Evolutionary conservation across 495 filamentous ascomycete genomes (phyloP), one percentile per base, ranked within the genome.

Genomic region (Neurospora tetrasperma): DNA sequence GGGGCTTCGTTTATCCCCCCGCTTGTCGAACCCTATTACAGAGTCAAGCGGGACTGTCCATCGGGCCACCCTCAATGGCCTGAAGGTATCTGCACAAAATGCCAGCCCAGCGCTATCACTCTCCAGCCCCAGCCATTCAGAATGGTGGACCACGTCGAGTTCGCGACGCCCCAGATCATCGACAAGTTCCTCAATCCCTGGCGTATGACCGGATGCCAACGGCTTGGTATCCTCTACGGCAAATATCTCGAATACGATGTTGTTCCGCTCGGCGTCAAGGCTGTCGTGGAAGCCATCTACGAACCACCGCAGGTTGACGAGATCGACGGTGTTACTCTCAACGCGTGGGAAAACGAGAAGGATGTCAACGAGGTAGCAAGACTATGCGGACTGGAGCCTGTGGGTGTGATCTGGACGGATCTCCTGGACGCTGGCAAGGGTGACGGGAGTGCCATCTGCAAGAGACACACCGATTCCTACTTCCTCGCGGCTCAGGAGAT

Each of bases 61-160:
- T 93, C 94, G 5, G 95, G 96, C 6, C 96, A 99, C 80, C 90
- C 93, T 2, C 87, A 89, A 54, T 99, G 95, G 91, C 96, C 96
- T 18, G 94, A 95, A 75, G 96, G 96, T n/a, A 98, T 99, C 75
- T 99, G 96, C 83, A 96, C 94, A 54, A 99, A 98, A 80, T 99
- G 96, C 78, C 96, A 99, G 78, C 96, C 96, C 16, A 97, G 94
- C 72, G 96, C 96, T 38, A 99, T 99, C 80, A 97, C 92, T 59
- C 85, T 99, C 27, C 94, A 98, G 76, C 92, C 93, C 16, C 96
- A 99, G 79, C 86, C 92, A 41, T 99, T 92, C 78, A 92, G 96
- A n/a, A 98, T 94, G 93, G 94, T 99, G 1, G 96, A 99, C 77
- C 96, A 99, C 80, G 94, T 99, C 74, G 96, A 99, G 79, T 98